Evolutionary conservation across 306 rosid species (phyloP).

Genomic region (Vigna hirtella): DNA sequence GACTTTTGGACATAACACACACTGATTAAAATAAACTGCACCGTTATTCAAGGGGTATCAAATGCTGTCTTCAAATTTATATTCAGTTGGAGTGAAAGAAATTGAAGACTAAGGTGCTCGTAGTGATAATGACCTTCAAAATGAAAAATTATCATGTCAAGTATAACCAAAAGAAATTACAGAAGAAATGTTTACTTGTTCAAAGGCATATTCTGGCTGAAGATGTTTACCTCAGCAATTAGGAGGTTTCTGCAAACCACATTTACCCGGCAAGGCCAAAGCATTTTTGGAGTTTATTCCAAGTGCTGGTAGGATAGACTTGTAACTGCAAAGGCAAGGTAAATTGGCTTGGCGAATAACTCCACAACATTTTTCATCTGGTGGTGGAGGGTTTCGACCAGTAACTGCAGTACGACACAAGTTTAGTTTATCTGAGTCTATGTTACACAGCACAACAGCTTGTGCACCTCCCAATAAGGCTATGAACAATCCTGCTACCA

Average conservation of each 20-base stretch:
- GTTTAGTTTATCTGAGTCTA: constrained; percentile 45
- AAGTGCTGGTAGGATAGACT: constrained; percentile 49
- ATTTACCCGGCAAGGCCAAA: constrained; percentile 65
- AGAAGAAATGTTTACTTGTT: no score
- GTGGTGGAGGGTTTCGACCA: constrained; percentile 54
- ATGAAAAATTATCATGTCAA: constrained; percentile 11
- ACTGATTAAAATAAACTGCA: constrained; percentile 11
- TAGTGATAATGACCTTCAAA: background rate
- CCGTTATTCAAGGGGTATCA: constrained; percentile 33
- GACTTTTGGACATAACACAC: constrained; percentile 17
- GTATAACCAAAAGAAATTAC: background rate
- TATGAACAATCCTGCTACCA: background rate
- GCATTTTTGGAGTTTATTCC: constrained; percentile 56
- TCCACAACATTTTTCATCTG: constrained; percentile 56
- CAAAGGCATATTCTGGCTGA: background rate
- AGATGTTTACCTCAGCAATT: constrained; percentile 54
- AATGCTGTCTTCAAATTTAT: constrained; percentile 15
- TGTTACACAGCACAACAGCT: constrained; percentile 47
- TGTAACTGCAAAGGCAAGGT: constrained; percentile 32
- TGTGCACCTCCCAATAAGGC: constrained; percentile 20
- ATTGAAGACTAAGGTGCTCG: background rate
- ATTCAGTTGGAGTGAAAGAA: constrained; percentile 23
- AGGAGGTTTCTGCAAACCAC: constrained; percentile 47
- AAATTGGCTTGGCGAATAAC: constrained; percentile 59
- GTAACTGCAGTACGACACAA: constrained; percentile 57